Evolutionary conservation across 169 alveolate species (phyloP).

Genomic region (Haemoproteus tartakovskyi): DNA sequence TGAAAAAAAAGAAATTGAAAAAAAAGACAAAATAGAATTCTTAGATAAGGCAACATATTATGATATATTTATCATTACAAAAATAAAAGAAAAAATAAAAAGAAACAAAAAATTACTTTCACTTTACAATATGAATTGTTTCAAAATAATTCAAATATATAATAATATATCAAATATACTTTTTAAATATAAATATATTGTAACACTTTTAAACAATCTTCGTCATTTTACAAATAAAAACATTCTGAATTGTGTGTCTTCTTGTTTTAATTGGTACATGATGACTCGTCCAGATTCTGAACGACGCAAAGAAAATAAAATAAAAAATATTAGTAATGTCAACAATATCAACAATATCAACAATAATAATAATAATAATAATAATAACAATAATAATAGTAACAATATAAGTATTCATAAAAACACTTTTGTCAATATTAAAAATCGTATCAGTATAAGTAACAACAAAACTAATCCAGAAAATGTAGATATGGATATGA

Average conservation of each 20-base stretch:
- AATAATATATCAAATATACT: slow-evolving; percentile 19
- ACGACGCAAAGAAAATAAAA: too few relatives aligned
- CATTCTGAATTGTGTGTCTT: slow-evolving; percentile 10
- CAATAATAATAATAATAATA: too few relatives aligned
- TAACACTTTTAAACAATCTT: slow-evolving; percentile 6
- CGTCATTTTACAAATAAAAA: slow-evolving; percentile 7
- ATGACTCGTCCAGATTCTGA: not conserved
- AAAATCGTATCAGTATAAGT: too few relatives aligned
- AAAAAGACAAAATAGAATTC: not conserved
- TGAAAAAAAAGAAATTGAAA: not conserved
- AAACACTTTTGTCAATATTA: too few relatives aligned
- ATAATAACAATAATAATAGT: too few relatives aligned
- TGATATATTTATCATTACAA: not conserved
- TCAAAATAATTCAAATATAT: slow-evolving; percentile 48
- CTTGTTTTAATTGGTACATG: slow-evolving; percentile 11
- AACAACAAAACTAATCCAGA: too few relatives aligned
- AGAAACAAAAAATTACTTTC: slow-evolving; percentile 27
- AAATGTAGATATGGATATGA: too few relatives aligned
- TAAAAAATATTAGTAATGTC: too few relatives aligned
- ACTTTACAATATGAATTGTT: slow-evolving; percentile 39
- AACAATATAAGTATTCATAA: too few relatives aligned
- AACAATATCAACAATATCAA: too few relatives aligned
- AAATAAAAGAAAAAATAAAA: slow-evolving; percentile 4
- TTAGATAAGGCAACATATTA: not conserved
- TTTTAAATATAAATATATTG: slow-evolving; percentile 40